Conservation (phyloP, 2,329 filamentous ascomycete genomes). For the Colletotrichum melonis region DNA sequence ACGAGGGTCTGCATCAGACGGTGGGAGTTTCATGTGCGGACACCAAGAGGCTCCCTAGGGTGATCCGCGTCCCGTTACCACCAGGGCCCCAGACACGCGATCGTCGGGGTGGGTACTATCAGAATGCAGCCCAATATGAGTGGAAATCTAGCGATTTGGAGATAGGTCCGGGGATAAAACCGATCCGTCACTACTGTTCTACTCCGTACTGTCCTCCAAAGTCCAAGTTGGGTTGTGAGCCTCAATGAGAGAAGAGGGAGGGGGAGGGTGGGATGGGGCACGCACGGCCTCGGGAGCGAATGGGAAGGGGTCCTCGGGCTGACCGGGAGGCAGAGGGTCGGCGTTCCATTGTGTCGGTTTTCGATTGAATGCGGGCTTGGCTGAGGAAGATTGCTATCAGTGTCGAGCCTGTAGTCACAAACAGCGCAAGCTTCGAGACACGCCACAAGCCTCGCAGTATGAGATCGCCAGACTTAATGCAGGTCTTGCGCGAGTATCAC, state of each 20-base stretch:
- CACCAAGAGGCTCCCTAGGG: background rate
- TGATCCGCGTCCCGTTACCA: background rate
- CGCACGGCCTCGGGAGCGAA: background rate
- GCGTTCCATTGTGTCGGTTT: conserved; percentile 17
- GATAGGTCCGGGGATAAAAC: background rate
- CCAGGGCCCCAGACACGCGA: background rate
- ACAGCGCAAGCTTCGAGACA: conserved; percentile 7
- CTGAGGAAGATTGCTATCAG: background rate
- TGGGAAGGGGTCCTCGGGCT: conserved; percentile 21
- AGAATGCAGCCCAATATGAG: background rate
- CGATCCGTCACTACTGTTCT: too few relatives aligned
- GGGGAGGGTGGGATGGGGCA: background rate
- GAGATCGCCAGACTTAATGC: background rate
- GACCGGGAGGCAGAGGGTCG: conserved; percentile 12
- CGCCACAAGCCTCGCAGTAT: background rate
- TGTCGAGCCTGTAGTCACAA: background rate
- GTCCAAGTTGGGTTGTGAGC: background rate
- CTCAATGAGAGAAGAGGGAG: background rate
- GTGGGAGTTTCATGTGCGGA: conserved; percentile 29
- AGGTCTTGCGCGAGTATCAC: background rate
- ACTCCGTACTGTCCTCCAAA: background rate
- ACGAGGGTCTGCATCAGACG: conserved; percentile 34
- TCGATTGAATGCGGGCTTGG: conserved; percentile 11
- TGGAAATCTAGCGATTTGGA: conserved; percentile 16
- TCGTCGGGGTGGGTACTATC: background rate